These are phyloP conservation scores for Candida adriatica DNA, from an alignment of 805 yeast genomes.

Conservation along the genomic window DNA sequence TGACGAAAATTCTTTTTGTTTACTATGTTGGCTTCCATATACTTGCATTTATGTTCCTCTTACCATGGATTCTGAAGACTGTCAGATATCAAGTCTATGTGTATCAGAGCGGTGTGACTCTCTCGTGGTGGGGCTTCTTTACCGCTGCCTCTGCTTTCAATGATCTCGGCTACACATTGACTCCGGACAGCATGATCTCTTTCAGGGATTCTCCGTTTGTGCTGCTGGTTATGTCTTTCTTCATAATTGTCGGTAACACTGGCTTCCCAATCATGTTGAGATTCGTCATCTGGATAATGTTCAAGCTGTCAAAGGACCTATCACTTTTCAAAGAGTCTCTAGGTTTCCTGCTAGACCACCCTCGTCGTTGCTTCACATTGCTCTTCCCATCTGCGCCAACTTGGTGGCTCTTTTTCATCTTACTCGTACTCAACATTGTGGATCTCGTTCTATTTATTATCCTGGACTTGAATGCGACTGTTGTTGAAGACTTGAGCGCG, in stretches of 20 bases:
- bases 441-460: conserved; percentile 79
- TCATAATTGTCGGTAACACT: conserved; percentile 88
- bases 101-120: conserved; percentile 51
- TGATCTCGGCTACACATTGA: conserved; percentile 78
- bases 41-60: conserved; percentile 41
- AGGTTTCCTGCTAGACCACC: conserved; percentile 87
- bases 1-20: conserved; percentile 53
- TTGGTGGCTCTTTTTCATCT: conserved; percentile 83
- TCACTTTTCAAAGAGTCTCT: conserved; percentile 66
- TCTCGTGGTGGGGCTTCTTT: conserved; percentile 93
- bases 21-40: conserved; percentile 78
- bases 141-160: conserved; percentile 74
- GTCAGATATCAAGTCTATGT: conserved; percentile 37
- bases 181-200: conserved; percentile 71
- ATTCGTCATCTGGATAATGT: conserved; percentile 73
- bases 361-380: conserved; percentile 92
- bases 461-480: conserved; percentile 55
- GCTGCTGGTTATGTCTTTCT: conserved; percentile 54
- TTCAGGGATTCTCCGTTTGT: conserved; percentile 62
- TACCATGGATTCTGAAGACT: conserved; percentile 53
- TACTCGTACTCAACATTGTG: conserved; percentile 62
- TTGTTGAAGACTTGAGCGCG: conserved; percentile 46
- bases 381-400: conserved; percentile 90
- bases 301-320: conserved; percentile 57
- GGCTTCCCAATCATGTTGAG: conserved; percentile 86